Conservation (phyloP, 192 early-diverging fungal genomes). For the Mortierella alpina region DNA sequence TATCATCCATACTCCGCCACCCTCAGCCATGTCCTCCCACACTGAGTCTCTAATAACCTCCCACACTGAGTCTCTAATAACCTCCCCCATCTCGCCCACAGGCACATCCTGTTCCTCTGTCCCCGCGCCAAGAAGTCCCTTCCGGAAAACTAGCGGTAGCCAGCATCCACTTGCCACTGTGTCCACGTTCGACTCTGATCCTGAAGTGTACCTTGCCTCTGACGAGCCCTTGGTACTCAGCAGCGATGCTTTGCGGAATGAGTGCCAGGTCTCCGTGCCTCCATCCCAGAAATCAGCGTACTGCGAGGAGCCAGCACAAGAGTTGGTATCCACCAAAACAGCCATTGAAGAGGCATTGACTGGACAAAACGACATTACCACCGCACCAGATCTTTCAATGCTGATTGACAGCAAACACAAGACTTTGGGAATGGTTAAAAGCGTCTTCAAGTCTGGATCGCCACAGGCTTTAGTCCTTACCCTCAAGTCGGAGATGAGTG, state of each 20-base stretch:
- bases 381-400: background rate
- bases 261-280: too few relatives aligned
- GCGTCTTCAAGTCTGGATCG: constrained; percentile 17
- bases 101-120: background rate
- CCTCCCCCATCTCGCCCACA: background rate
- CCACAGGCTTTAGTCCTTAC: constrained; percentile 6
- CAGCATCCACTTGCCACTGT: constrained; percentile 41
- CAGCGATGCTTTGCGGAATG: too few relatives aligned
- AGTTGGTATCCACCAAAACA: too few relatives aligned
- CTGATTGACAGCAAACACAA: constrained; percentile 9
- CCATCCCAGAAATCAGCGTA: too few relatives aligned
- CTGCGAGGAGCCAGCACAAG: too few relatives aligned
- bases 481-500: constrained; percentile 13
- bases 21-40: too few relatives aligned
- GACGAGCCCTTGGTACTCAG: too few relatives aligned
- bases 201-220: background rate
- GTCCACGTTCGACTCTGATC: constrained; percentile 29
- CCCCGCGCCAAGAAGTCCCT: constrained; percentile 6
- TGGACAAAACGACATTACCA: background rate
- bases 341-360: background rate
- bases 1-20: background rate
- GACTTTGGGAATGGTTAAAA: constrained; percentile 14
- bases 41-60: background rate
- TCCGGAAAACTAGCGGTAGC: constrained; percentile 1
- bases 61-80: background rate